These are phyloP conservation scores for Plenodomus tracheiphilus DNA, from an alignment of 2,329 filamentous ascomycete species.

Conservation along the genomic window DNA sequence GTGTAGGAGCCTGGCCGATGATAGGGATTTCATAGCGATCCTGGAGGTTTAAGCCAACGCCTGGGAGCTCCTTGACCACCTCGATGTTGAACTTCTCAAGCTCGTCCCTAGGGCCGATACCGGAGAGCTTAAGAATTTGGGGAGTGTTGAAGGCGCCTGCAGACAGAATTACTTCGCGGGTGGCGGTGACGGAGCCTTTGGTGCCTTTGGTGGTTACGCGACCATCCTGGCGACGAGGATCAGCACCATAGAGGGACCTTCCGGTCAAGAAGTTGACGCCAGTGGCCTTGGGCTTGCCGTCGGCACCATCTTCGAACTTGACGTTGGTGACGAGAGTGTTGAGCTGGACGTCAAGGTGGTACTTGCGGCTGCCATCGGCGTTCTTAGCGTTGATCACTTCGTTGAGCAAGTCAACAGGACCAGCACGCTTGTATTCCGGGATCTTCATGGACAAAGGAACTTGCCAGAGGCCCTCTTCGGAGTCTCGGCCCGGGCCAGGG, in stretches of 20 bases:
- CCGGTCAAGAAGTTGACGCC: slow-evolving; percentile 48
- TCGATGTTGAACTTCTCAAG: slow-evolving; percentile 59
- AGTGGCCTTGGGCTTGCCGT: slow-evolving; percentile 52
- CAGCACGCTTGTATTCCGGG: slow-evolving; percentile 50
- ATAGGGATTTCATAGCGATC: slow-evolving; percentile 60
- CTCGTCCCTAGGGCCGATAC: slow-evolving; percentile 61
- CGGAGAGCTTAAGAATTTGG: slow-evolving; percentile 64
- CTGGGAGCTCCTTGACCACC: slow-evolving; percentile 59
- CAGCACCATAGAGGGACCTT: slow-evolving; percentile 45
- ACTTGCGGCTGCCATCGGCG: slow-evolving; percentile 55
- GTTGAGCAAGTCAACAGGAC: slow-evolving; percentile 59
- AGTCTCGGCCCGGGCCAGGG: slow-evolving; percentile 50
- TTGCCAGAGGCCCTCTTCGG: slow-evolving; percentile 56
- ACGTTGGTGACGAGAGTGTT: slow-evolving; percentile 69
- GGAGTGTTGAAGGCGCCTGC: slow-evolving; percentile 64
- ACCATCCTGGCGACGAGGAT: slow-evolving; percentile 31
- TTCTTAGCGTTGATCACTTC: slow-evolving; percentile 53
- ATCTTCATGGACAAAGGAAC: slow-evolving; percentile 58
- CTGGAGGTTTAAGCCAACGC: slow-evolving; percentile 67
- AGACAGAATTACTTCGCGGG: slow-evolving; percentile 31
- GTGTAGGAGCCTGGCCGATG: slow-evolving; percentile 47
- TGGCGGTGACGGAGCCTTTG: slow-evolving; percentile 32
- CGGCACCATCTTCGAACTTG: slow-evolving; percentile 63
- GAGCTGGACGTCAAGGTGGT: slow-evolving; percentile 58
- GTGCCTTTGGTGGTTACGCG: slow-evolving; percentile 12